Evolutionary conservation across 2,329 filamentous ascomycete genomes (phyloP).

Genomic region (Alternaria angustiovoidea): DNA sequence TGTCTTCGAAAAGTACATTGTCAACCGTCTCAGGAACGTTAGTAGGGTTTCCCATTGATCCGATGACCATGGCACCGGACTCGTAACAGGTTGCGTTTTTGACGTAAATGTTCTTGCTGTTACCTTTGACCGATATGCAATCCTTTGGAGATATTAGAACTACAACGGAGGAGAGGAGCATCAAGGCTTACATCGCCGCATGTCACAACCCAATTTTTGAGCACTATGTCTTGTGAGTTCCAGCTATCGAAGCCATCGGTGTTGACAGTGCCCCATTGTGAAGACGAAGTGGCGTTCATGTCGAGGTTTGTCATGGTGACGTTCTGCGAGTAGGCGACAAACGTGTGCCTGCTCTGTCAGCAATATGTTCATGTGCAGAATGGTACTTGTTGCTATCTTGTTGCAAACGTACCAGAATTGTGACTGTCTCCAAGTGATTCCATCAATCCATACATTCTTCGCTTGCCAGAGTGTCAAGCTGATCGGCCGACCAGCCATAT

Average conservation of each 20-base stretch:
- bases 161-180: slow-evolving; percentile 29
- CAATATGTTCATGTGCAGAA: background rate
- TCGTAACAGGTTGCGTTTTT: slow-evolving; percentile 69
- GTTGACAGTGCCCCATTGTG: slow-evolving; percentile 58
- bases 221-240: slow-evolving; percentile 58
- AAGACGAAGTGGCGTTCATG: slow-evolving; percentile 59
- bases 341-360: slow-evolving; percentile 47
- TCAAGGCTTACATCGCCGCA: slow-evolving; percentile 40
- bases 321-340: slow-evolving; percentile 58
- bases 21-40: slow-evolving; percentile 65
- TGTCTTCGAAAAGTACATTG: slow-evolving; percentile 54
- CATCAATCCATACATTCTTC: slow-evolving; percentile 57
- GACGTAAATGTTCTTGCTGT: slow-evolving; percentile 65
- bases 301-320: slow-evolving; percentile 63
- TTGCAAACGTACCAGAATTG: slow-evolving; percentile 56
- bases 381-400: background rate
- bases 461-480: slow-evolving; percentile 57
- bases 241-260: slow-evolving; percentile 62
- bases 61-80: slow-evolving; percentile 66
- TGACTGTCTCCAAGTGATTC: slow-evolving; percentile 53
- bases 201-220: slow-evolving; percentile 56
- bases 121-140: slow-evolving; percentile 69
- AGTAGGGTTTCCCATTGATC: slow-evolving; percentile 65
- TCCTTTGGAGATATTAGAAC: slow-evolving; percentile 57
- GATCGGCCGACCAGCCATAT: slow-evolving; percentile 57